These are phyloP conservation scores for Colletotrichum musicola DNA, from an alignment of 2,329 filamentous ascomycete species.

Conservation along the genomic window DNA sequence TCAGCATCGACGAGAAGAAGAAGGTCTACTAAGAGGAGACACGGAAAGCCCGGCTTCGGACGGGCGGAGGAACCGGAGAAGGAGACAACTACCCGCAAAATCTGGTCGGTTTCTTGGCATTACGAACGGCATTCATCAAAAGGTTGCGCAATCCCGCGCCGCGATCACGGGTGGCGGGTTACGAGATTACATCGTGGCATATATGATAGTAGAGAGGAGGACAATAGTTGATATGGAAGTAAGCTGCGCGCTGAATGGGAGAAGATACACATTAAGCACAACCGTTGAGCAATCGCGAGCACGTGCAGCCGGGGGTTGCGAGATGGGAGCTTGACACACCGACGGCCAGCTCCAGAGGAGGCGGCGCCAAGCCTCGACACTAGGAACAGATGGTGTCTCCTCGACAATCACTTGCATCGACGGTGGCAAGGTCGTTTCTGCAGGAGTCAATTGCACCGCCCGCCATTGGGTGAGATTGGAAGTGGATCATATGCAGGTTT, in stretches of 20 bases:
- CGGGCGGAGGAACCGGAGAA: constrained; percentile 16
- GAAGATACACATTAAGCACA: constrained; percentile 30
- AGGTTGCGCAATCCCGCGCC: constrained; percentile 41
- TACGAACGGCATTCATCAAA: constrained; percentile 39
- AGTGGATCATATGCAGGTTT: constrained; percentile 31
- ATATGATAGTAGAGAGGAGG: constrained; percentile 39
- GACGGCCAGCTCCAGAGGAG: background rate
- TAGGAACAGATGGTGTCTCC: background rate
- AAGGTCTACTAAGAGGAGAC: constrained; percentile 85
- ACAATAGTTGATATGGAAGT: constrained; percentile 28
- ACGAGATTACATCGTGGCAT: constrained; percentile 44
- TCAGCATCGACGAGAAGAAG: constrained; percentile 99
- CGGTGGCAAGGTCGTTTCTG: background rate
- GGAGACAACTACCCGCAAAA: constrained; percentile 9
- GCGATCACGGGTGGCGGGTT: constrained; percentile 46
- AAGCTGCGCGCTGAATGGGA: constrained; percentile 33
- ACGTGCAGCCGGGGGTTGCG: background rate
- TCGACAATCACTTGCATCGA: constrained; percentile 19
- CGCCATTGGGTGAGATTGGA: constrained; percentile 28
- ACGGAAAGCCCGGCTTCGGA: constrained; percentile 17
- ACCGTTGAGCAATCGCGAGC: background rate
- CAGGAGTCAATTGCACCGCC: background rate
- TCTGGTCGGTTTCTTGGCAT: constrained; percentile 34
- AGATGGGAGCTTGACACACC: too few relatives aligned
- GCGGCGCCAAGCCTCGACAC: constrained; percentile 22